Evolutionary conservation across 257 asterid genomes (phyloP), one percentile per base, ranked within the genome.

Genomic region (Vinca minor): DNA sequence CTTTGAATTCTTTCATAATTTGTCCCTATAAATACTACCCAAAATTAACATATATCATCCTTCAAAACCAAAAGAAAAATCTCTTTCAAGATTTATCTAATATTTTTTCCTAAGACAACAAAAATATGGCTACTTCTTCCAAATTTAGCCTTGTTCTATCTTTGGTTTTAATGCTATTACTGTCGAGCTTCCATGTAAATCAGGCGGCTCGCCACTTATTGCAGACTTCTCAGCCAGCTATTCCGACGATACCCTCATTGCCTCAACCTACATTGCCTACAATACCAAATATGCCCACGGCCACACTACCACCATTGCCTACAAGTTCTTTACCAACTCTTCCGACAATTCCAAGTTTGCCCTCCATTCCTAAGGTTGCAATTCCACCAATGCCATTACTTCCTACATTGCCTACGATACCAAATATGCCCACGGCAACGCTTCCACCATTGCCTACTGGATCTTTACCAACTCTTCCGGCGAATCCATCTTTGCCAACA

Each of bases 281-380:
- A 3, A 4, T 50, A 35, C 72, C 76, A 25, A 50, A 59, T 46
- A 35, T 67, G 13, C 73, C 69, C 3, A 21, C 56, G 4, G 56
- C 56, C 47, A 23, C 68, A 2, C 44, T 72, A 45, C 72, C 72
- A 8, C 62, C 54, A 8, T 36, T 52, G n/a, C 70, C 77, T 29
- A 65, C 1, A 26, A n/a, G n/a, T n/a, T n/a, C n/a, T n/a, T n/a
- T 13, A 50, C 45, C n/a, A n/a, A n/a, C n/a, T n/a, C n/a, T n/a
- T 6, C 10, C n/a, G n/a, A n/a, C 3, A 7, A 34, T 61, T 25
- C 63, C 68, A 0, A 39, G 63, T 10, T 38, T 50, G 38, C 60
- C 66, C 47, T 39, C 64, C 76, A 15, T 20, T n/a, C n/a, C n/a
- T n/a, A n/a, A n/a, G n/a, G n/a, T n/a, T n/a, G n/a, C n/a, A n/a